These are phyloP conservation scores for Aspergillus funiculosus DNA, from an alignment of 495 filamentous ascomycete species.

Conservation along the genomic window DNA sequence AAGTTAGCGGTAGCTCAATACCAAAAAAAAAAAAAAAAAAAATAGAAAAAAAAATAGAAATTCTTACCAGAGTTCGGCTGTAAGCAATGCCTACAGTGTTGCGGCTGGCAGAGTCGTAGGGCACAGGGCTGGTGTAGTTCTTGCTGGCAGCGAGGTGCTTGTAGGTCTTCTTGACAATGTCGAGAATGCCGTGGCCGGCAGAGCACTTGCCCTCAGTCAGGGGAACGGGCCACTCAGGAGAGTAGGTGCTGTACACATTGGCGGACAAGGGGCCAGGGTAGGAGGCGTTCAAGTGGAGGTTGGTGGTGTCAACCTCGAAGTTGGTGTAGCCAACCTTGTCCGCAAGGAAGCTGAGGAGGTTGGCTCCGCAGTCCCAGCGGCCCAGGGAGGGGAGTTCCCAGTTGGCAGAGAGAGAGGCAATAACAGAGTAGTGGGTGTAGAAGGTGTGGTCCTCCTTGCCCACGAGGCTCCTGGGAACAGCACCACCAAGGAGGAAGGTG, in stretches of 20 bases:
- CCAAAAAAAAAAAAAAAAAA: neutral
- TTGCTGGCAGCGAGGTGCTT: conserved; percentile 23
- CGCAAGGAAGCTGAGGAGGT: conserved; percentile 53
- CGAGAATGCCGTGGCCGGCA: conserved; percentile 39
- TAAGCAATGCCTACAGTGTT: conserved; percentile 20
- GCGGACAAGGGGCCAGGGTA: conserved; percentile 41
- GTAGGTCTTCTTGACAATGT: conserved; percentile 36
- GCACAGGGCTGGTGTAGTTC: conserved; percentile 39
- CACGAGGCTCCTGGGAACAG: conserved; percentile 49
- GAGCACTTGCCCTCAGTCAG: conserved; percentile 37
- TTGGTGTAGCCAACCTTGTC: conserved; percentile 47
- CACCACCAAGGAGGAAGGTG: conserved; percentile 58
- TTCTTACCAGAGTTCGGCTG: conserved; percentile 16
- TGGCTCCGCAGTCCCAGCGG: conserved; percentile 60
- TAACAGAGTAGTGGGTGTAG: conserved; percentile 68
- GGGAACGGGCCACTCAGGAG: conserved; percentile 38
- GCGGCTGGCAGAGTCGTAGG: conserved; percentile 19
- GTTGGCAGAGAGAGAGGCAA: conserved; percentile 62
- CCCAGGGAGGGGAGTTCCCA: conserved; percentile 58
- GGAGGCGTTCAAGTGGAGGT: conserved; percentile 41
- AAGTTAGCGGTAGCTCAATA: neutral
- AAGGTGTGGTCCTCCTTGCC: conserved; percentile 59
- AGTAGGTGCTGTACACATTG: conserved; percentile 27
- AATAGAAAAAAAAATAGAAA: neutral
- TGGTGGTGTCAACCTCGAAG: conserved; percentile 30